Base-by-base conservation (phyloP, 805 yeast species). In the Candida wancherniae region DNA sequence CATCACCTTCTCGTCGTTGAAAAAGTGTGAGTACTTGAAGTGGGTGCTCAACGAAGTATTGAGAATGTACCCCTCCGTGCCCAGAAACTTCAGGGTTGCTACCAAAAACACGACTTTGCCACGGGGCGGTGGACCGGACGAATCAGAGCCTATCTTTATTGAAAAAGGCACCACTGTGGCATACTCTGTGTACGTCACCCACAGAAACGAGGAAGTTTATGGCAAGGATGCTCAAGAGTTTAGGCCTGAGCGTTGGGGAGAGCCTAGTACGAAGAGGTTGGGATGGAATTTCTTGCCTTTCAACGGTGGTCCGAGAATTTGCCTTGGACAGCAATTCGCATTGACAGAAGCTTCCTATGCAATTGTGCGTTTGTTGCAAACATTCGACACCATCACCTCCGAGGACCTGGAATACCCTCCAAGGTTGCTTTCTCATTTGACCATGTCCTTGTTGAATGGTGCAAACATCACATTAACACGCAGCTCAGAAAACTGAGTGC, bases 31-130 rank as follows among this genome's bases (percentile, higher is more conserved):
- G 44, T 67, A 67, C 48, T 57, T 73, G 44, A 67, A 63, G 46
- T 58, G 61, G 32, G 69, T 71, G 31, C 40, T 73, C 29, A 68
- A 67, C 40, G 78, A 73, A 51, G 53, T 58, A 2, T 60, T 72
- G 40, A 64, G 78, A 33, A 46, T 73, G 40, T 71, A 69, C 44
- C 76, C 77, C 6, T 57, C 71, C 19, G 77, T 73, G 19, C 77
- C 78, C 10, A 44, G 53, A 33, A 72, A 72, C 47, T 61, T 62
- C 51, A 58, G 78, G 39, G 51, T 57, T 22, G 67, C 77, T 7
- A 55, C 56, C 16, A 62, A 55, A 35, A 63, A 69, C 42, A 71
- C 77, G 6, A 57, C 64, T 6, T 55, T 73, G 33, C 78, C 78
- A 11, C 50, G 56, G 26, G 78, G 77, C 15, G 78, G 77, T 15